These are phyloP conservation scores for Ascochyta lentis DNA, from an alignment of 2,329 filamentous ascomycete species.

Conservation along the genomic window DNA sequence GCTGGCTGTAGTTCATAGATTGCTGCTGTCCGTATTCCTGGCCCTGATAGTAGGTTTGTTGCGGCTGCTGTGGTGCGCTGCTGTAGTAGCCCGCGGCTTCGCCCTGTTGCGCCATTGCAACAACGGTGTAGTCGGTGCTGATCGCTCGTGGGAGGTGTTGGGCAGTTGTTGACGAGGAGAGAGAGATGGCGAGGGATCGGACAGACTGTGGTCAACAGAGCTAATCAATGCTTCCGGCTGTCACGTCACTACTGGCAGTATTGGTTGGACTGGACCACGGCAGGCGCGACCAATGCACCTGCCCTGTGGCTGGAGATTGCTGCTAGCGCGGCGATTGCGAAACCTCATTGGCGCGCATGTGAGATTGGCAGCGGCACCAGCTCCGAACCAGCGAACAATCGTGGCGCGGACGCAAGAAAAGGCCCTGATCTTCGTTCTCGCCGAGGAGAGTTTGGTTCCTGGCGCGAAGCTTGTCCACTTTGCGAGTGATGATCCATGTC, in stretches of 20 bases:
- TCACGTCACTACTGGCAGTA: slow-evolving; percentile 21
- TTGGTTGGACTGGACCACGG: slow-evolving; percentile 9
- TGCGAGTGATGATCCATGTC: slow-evolving; percentile 5
- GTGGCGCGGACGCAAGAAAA: slow-evolving; percentile 6
- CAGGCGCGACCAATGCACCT: slow-evolving; percentile 11
- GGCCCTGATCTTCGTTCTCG: slow-evolving; percentile 9
- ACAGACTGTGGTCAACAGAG: slow-evolving; percentile 9
- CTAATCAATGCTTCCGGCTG: slow-evolving; percentile 20
- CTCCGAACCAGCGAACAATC: slow-evolving; percentile 4
- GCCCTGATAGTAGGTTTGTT: slow-evolving; percentile 38
- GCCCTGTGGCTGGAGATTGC: slow-evolving; percentile 24
- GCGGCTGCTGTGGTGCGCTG: slow-evolving; percentile 28
- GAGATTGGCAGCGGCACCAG: background rate
- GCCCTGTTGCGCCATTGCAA: slow-evolving; percentile 41
- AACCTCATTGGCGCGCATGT: slow-evolving; percentile 6
- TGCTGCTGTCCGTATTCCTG: slow-evolving; percentile 26
- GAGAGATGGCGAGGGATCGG: background rate
- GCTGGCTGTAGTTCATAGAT: slow-evolving; percentile 36
- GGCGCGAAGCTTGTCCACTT: slow-evolving; percentile 10
- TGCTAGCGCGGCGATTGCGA: slow-evolving; percentile 3
- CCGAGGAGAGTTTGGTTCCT: slow-evolving; percentile 1
- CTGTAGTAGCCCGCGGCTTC: slow-evolving; percentile 51
- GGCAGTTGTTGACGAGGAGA: background rate
- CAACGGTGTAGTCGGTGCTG: slow-evolving; percentile 1
- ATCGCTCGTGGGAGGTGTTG: background rate